phyloP scores from a whole-genome alignment of 1,139 yeast species.

The Saccharomycopsis hybrid region DNA sequence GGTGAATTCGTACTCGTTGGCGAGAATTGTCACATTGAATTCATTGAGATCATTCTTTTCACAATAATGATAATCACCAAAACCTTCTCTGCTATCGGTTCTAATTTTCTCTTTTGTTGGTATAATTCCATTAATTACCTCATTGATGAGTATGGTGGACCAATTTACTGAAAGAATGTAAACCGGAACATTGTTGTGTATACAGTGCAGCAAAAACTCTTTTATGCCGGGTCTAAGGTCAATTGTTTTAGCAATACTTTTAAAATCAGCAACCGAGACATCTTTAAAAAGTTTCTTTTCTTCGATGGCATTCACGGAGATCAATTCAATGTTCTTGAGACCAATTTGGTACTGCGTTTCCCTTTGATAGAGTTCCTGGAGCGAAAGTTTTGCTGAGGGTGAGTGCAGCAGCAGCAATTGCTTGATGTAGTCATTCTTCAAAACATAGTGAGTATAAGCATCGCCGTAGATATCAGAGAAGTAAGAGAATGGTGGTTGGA shows the following conservation, averaged over 20 bases:
- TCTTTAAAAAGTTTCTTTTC: not conserved
- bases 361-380: not conserved
- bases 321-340: not conserved
- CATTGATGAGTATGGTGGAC: not conserved
- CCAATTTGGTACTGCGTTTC: not conserved
- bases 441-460: not conserved
- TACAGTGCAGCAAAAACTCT: not conserved
- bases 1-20: slow-evolving; percentile 4
- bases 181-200: not conserved
- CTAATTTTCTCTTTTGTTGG: too few species aligned
- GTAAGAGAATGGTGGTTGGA: not conserved
- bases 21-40: too few species aligned
- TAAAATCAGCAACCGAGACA: not conserved
- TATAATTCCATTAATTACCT: not conserved
- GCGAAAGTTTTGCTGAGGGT: not conserved
- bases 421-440: not conserved
- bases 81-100: too few species aligned
- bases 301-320: not conserved
- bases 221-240: not conserved
- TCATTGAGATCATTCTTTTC: too few species aligned
- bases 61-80: too few species aligned
- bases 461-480: not conserved
- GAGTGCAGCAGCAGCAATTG: too few species aligned
- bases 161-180: not conserved
- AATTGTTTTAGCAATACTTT: not conserved